These are phyloP conservation scores for Kluyveromyces dobzhanskii DNA, from an alignment of 805 yeast species.

Conservation along the genomic window DNA sequence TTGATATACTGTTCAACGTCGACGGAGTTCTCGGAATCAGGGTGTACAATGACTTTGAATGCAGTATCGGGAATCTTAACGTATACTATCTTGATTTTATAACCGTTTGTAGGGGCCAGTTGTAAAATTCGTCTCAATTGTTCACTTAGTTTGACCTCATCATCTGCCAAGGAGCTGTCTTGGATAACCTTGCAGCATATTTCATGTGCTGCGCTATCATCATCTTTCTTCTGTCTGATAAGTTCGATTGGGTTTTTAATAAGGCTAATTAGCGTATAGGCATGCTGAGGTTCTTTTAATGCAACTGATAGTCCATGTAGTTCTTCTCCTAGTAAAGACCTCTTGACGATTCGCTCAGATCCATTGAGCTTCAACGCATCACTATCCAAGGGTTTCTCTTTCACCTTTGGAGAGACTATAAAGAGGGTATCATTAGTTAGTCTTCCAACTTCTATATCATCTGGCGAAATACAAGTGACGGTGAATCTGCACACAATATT, in stretches of 20 bases:
- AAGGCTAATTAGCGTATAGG: background rate
- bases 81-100: constrained; percentile 1
- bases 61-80: background rate
- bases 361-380: background rate
- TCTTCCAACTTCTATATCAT: constrained; percentile 35
- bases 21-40: background rate
- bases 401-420: constrained; percentile 64
- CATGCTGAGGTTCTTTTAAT: background rate
- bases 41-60: background rate
- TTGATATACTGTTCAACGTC: background rate
- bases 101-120: background rate
- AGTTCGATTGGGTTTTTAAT: background rate
- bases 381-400: constrained; percentile 14
- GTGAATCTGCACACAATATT: constrained; percentile 49
- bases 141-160: constrained; percentile 1
- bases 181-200: constrained; percentile 1
- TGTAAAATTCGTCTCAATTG: background rate
- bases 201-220: background rate
- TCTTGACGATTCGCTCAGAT: background rate
- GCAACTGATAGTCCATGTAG: background rate
- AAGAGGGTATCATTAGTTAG: constrained; percentile 60
- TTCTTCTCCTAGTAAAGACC: background rate
- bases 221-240: background rate
- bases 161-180: background rate
- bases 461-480: constrained; percentile 40